These are phyloP conservation scores for Nitzschia palea DNA, from an alignment of 108 stramenopile genomes.

Conservation along the genomic window DNA sequence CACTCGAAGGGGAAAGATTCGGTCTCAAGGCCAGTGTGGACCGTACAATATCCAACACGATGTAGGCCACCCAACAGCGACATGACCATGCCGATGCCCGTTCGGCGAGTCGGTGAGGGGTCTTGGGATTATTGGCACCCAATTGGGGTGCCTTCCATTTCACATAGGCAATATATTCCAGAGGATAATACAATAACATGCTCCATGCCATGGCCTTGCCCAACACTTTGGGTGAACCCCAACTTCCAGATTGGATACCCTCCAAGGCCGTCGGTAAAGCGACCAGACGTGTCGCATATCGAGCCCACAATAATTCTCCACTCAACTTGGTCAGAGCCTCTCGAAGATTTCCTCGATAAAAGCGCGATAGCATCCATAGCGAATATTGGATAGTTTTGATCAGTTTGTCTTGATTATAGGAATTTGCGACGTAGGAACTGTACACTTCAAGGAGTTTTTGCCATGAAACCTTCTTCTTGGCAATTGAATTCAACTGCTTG, in stretches of 20 bases:
- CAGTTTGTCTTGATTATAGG: conserved; percentile 53
- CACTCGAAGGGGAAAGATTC: not conserved
- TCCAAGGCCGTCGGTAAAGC: conserved; percentile 67
- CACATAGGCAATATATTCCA: conserved; percentile 72
- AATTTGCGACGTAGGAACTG: not conserved
- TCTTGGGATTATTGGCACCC: not conserved
- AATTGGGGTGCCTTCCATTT: conserved; percentile 61
- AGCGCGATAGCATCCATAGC: conserved; percentile 54
- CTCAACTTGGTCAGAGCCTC: conserved; percentile 45
- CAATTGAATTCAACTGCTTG: no score
- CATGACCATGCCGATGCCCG: conserved; percentile 61
- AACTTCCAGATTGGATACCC: conserved; percentile 53
- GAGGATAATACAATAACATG: conserved; percentile 76
- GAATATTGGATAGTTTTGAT: conserved; percentile 75
- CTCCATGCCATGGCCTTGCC: conserved; percentile 70
- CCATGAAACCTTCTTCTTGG: not conserved
- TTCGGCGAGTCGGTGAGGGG: conserved; percentile 39
- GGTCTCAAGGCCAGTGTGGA: not conserved
- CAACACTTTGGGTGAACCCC: conserved; percentile 49
- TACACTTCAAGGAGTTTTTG: conserved; percentile 4
- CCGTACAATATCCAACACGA: conserved; percentile 57
- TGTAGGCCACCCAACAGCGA: conserved; percentile 67
- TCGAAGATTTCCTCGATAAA: conserved; percentile 32
- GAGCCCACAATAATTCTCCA: conserved; percentile 52
- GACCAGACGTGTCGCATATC: conserved; percentile 68